These are phyloP conservation scores for Boletus vinaceobasis DNA, from an alignment of 768 basidiomycete genomes.

Conservation along the genomic window DNA sequence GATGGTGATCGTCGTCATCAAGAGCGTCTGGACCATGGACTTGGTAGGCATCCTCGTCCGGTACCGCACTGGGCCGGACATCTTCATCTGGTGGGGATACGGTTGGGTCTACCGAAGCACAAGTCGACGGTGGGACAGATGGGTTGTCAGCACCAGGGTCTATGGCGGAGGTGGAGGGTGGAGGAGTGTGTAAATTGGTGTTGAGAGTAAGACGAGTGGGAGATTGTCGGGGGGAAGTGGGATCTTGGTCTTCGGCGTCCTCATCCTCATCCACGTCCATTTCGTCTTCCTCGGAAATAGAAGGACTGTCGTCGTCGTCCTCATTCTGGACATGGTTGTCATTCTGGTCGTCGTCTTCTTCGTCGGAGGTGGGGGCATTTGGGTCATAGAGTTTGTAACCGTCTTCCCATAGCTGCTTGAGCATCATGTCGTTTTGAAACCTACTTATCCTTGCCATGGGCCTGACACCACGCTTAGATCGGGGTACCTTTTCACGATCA, in stretches of 20 bases:
- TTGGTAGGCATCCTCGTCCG: conserved; percentile 29
- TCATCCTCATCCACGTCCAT: conserved; percentile 34
- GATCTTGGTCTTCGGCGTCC: conserved; percentile 26
- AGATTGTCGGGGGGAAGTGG: conserved; percentile 24
- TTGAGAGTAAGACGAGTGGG: conserved; percentile 19
- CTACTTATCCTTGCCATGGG: not conserved
- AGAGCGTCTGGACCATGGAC: conserved; percentile 16
- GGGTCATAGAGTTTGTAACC: conserved; percentile 20
- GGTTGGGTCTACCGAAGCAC: conserved; percentile 21
- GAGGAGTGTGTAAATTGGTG: conserved; percentile 9
- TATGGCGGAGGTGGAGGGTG: conserved; percentile 10
- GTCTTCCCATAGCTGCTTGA: conserved; percentile 15
- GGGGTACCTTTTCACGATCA: conserved; percentile 14
- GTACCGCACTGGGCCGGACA: conserved; percentile 11
- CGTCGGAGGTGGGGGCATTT: conserved; percentile 19
- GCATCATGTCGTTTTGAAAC: not conserved
- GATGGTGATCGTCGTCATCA: conserved; percentile 25
- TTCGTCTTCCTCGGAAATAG: conserved; percentile 20
- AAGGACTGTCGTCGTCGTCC: conserved; percentile 8
- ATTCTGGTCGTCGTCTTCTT: conserved; percentile 13
- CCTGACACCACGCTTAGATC: conserved; percentile 16
- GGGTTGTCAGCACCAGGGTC: conserved; percentile 21
- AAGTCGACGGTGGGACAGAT: conserved; percentile 19
- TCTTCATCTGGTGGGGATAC: conserved; percentile 17
- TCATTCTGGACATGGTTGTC: conserved; percentile 1